Base-by-base conservation (phyloP, 371 early-diverging fungal genomes). In the Chytridium lagenaria region DNA sequence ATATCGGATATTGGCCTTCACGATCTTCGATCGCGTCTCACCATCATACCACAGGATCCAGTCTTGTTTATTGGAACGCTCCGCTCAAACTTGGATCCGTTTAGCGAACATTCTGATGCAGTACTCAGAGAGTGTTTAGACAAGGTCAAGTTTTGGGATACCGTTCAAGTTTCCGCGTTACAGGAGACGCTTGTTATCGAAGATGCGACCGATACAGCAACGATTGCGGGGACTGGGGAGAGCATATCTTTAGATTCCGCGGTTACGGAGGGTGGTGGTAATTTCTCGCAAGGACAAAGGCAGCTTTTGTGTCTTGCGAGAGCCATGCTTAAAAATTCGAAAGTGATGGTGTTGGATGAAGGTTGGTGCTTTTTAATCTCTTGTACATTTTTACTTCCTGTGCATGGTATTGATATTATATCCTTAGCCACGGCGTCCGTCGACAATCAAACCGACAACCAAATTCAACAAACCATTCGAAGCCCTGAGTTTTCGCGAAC, bases 381-480 rank as follows among this genome's bases (percentile, higher is more conserved):
- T 61, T 31, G 26, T 34, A 44, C 19, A 19, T 19, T 44, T 44
- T 19, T 44, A n/a, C n/a, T n/a, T n/a, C n/a, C 19, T 7, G 44
- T 37, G 22, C 65, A 83, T 52, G 55, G 49, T 63, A n/a, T n/a
- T n/a, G n/a, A n/a, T n/a, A n/a, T n/a, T n/a, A n/a, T n/a, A n/a
- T n/a, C n/a, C n/a, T 50, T 81, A 86, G 85, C 90, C 16, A 90
- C 90, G 0, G 88, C 90, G 33, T 72, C 72, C 36, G 81, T 84
- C 28, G 85, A 84, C 67, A 67, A 72, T 55, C 70, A 67, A 15
- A 84, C 93, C 1, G 94, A 94, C 71, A 84, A 87, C 57, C 78
- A 86, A 72, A 93, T 95, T 69, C 94, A 93, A 72, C 75, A 87
- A 69, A 93, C 93, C 0, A 94, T 97, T 68, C 87, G 94, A 31